Conservation (phyloP, 176 grass and related monocot species). For the Cenchrus americanus region DNA sequence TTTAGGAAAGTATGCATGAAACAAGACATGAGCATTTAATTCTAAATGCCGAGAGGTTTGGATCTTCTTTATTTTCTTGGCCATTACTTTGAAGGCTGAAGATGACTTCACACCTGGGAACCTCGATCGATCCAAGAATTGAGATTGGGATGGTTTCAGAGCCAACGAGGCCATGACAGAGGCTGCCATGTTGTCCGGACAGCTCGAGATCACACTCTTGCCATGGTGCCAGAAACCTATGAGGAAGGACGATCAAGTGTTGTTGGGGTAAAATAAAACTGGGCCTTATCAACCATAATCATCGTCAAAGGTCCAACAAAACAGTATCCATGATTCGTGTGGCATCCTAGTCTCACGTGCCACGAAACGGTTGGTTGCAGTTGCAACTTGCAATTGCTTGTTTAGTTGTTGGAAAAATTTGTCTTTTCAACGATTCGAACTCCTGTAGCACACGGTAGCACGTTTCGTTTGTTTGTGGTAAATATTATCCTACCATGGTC, state of each 20-base stretch:
- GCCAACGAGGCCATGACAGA: conserved; percentile 39
- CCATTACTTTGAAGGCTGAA: conserved; percentile 45
- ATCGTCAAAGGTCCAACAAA: neutral
- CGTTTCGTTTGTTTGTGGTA: no score
- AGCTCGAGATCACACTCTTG: neutral
- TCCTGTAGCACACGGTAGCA: no score
- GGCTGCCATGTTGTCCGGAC: neutral
- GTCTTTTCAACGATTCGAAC: no score
- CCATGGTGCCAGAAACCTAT: neutral
- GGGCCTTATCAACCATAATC: neutral
- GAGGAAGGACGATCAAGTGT: neutral
- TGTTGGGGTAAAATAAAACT: conserved; percentile 4
- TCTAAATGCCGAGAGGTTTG: conserved; percentile 54
- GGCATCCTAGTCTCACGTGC: neutral
- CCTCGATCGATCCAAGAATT: neutral
- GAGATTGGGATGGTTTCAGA: conserved; percentile 38
- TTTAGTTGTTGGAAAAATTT: no score
- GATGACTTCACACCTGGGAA: conserved; percentile 13
- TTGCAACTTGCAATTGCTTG: neutral
- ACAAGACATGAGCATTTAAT: conserved; percentile 2
- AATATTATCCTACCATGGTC: no score
- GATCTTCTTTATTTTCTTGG: conserved; percentile 66
- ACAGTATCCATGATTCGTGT: conserved; percentile 1
- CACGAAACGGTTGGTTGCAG: conserved; percentile 5
- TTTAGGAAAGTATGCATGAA: neutral